Evolutionary conservation across 164 flowering plant genomes (phyloP), one percentile per base, ranked within the genome.

Genomic region (Sedum album): DNA sequence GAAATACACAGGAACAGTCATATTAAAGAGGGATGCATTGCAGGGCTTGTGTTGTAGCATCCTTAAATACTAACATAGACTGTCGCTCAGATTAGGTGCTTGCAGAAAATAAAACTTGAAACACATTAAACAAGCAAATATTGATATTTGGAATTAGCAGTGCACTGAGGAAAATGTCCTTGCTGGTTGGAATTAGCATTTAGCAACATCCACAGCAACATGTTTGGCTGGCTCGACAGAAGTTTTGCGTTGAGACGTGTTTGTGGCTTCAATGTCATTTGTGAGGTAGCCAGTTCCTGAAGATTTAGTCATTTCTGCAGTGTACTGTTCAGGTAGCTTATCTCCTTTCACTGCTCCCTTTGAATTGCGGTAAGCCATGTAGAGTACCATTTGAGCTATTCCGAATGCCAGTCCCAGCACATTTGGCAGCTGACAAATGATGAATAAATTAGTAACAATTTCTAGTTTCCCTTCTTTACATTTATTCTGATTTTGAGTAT

Each of bases 391-490:
- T 55, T 78, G 78, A 17, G 73, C 57, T 15, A 73, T 35, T 21
- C 81, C 81, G 41, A 78, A 78, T 10, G 60, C 7, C 25, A 78
- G 67, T 2, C 81, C 81, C 38, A 78, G 38, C n/a, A 71, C 66
- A 39, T 75, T 78, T 30, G 78, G 78, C 69, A 75, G 66, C 81
- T 78, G 73, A 44, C 18, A 31, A 11, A 4, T 23, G n/a, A 33
- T 1, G 51, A 20, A 7, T 20, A 20, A 49, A n/a, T n/a, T n/a
- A n/a, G n/a, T n/a, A n/a, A n/a, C n/a, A n/a, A n/a, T 7, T 49
- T 21, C 25, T n/a, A 21, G n/a, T 7, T 49, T 49, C 4, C 25
- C 0, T n/a, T 49, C 23, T 49, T 49, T 18, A 14, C 5, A 15
- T 46, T 49, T 49, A 25, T n/a, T 49, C 25, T 20, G 6, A 21